A percentile compares a stretch with the other conserved stretches of the same genome.
Evolutionary conservation across 2,329 filamentous ascomycete species (phyloP).

Genomic region (Cercospora citrullina): DNA sequence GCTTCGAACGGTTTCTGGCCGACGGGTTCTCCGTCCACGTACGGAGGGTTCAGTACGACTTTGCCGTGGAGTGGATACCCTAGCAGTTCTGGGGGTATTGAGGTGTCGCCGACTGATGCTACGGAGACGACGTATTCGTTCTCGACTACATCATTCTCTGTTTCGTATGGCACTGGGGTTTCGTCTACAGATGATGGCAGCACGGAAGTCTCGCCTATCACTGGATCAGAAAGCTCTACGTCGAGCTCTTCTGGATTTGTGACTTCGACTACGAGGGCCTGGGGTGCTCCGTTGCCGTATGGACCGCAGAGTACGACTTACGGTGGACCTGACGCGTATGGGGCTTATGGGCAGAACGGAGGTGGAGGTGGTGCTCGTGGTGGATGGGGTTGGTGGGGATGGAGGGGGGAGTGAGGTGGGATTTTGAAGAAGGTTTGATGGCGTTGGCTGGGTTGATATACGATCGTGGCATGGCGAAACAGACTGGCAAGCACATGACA

Average conservation of each 20-base stretch:
- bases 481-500: not conserved
- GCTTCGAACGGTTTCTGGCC: constrained; percentile 1
- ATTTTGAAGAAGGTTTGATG: not conserved
- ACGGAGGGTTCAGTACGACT: not conserved
- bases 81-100: not conserved
- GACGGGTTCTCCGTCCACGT: not conserved
- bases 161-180: not conserved
- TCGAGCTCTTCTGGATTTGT: constrained; percentile 6
- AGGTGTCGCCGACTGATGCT: not conserved
- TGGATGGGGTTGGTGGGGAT: not conserved
- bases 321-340: not conserved
- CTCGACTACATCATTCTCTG: not conserved
- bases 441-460: not conserved
- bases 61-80: constrained; percentile 3
- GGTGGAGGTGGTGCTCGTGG: not conserved
- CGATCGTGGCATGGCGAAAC: not conserved
- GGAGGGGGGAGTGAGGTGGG: not conserved
- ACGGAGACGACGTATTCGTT: not conserved
- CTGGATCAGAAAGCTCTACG: not conserved
- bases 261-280: not conserved
- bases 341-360: not conserved
- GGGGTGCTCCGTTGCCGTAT: not conserved
- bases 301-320: constrained; percentile 3
- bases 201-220: constrained; percentile 16
- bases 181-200: not conserved